Base-by-base conservation (phyloP, 768 basidiomycete genomes). In the Russula olivacea region DNA sequence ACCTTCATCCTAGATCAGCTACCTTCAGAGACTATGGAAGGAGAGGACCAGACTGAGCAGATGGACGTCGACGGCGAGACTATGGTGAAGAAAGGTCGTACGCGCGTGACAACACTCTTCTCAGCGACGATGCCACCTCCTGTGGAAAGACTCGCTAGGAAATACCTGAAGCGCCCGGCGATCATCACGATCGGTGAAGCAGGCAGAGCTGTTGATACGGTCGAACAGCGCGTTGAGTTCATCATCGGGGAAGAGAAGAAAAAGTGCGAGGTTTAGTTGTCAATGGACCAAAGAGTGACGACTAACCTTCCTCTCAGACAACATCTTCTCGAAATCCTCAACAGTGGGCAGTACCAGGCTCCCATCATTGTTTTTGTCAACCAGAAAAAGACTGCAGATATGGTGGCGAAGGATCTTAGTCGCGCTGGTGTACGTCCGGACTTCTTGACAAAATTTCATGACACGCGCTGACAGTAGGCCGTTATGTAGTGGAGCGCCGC, bases 281-380 rank as follows among this genome's bases (percentile, higher is more conserved):
- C n/a, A 48, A 54, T 58, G 28, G 47, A 36, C 19, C 17, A 3
- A 40, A n/a, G 49, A 41, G 5, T 17, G 23, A 30, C 21, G 23
- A 30, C 43, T 55, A n/a, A 30, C 14, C 25, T 38, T 14, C 21
- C 36, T n/a, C 21, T 52, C 66, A 97, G 93, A 74, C 84, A 88
- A 65, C 83, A 85, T 52, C 73, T 98, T 72, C 76, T 97, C 71
- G 96, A 98, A 72, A 92, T 98, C 66, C 86, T 99, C 75, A 93
- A 95, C 78, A 88, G 86, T 65, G 88, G 86, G 47, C 79, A 82
- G 65, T 93, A 85, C 73, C 75, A 85, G 40, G 84, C 97, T 19
- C 97, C 97, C 5, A 98, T 99, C 69, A 99, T 99, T 66, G 91
- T 94, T 21, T 99, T 98, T 76, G 95, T 98, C 79, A 98, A 98